Percentiles rank a stretch among this genome's conserved stretches.
Conservation (phyloP, 345 rosid genomes). For the Sisymbrium irio region DNA sequence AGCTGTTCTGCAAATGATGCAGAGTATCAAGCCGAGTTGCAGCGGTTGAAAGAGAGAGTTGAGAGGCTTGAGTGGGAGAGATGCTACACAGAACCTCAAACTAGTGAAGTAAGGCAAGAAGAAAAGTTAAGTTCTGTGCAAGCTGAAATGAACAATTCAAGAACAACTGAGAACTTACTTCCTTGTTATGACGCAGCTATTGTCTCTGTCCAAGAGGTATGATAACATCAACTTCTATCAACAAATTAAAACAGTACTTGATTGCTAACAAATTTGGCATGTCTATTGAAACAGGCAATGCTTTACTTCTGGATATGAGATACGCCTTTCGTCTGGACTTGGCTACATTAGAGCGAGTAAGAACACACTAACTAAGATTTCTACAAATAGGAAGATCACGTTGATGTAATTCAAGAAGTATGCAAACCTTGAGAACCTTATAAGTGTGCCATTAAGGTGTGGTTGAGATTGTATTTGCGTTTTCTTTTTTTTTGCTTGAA, state of each 20-base stretch:
- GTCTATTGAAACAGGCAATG: conserved; percentile 64
- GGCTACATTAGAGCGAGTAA: neutral
- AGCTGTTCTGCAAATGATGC: conserved; percentile 34
- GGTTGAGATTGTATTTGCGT: conserved; percentile 7
- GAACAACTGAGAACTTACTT: neutral
- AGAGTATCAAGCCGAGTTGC: conserved; percentile 25
- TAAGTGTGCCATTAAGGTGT: neutral
- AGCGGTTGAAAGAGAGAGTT: conserved; percentile 24
- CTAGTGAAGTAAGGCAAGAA: conserved; percentile 30
- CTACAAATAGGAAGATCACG: neutral
- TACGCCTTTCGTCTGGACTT: neutral
- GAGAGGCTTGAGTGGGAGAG: conserved; percentile 37
- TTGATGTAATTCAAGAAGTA: neutral
- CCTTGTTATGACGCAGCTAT: conserved; percentile 41
- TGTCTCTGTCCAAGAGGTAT: conserved; percentile 33
- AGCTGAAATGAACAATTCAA: neutral
- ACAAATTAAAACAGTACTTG: neutral
- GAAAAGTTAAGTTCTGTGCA: conserved; percentile 48
- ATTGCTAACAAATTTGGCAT: neutral
- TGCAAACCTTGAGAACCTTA: neutral
- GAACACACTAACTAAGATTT: neutral
- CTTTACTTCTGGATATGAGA: conserved; percentile 69
- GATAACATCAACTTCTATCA: neutral
- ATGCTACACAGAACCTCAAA: conserved; percentile 25
- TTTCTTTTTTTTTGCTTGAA: neutral